These are phyloP conservation scores for Prinsepia uniflora DNA, from an alignment of 306 rosid genomes.

Conservation along the genomic window DNA sequence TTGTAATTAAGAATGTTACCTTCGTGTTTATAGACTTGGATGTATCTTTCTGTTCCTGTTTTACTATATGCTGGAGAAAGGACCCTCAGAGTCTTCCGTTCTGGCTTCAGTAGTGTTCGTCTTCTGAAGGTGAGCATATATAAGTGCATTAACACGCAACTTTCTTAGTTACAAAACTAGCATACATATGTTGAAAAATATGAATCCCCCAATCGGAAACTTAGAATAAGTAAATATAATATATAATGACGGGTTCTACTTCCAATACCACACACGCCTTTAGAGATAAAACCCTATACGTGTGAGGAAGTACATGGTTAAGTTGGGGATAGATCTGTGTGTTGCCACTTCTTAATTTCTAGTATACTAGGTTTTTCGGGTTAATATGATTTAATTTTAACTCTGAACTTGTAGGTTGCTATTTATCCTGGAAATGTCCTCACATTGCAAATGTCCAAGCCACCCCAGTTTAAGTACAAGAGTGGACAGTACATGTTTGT, in stretches of 20 bases:
- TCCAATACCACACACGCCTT: too few relatives aligned
- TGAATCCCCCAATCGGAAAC: too few relatives aligned
- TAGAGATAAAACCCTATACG: too few relatives aligned
- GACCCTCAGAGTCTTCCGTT: constrained; percentile 77
- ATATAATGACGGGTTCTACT: too few relatives aligned
- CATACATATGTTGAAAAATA: neutral
- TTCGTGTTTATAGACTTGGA: constrained; percentile 75
- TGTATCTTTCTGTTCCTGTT: constrained; percentile 84
- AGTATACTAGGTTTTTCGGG: neutral
- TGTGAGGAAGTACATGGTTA: too few relatives aligned
- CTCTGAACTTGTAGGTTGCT: constrained; percentile 61
- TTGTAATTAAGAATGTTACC: neutral
- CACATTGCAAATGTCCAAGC: constrained; percentile 95
- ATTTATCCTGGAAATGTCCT: constrained; percentile 96
- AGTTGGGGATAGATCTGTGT: too few relatives aligned
- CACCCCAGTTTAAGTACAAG: constrained; percentile 83
- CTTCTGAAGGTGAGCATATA: constrained; percentile 67
- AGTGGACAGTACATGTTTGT: constrained; percentile 99
- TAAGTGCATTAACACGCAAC: neutral
- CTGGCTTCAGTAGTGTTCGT: constrained; percentile 75
- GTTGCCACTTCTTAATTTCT: neutral
- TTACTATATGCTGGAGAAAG: constrained; percentile 93
- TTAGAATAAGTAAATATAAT: too few relatives aligned
- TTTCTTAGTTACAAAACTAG: constrained; percentile 7
- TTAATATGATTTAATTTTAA: neutral